Evolutionary conservation across 2,329 filamentous ascomycete genomes (phyloP).

Genomic region (Cladosporium austrohemisphaericum): DNA sequence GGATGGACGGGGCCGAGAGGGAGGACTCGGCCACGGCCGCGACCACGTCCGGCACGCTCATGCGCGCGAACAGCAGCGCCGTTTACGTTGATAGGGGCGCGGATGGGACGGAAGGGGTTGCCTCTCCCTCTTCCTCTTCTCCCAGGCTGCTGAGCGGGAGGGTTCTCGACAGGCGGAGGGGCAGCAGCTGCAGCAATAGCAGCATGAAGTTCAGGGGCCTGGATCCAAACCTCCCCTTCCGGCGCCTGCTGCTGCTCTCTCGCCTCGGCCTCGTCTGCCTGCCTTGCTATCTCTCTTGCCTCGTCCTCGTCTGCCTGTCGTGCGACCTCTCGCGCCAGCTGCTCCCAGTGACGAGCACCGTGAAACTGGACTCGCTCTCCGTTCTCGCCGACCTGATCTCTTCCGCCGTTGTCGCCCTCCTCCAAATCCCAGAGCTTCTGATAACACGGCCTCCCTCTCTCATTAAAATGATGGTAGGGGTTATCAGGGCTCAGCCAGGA

Average conservation of each 20-base stretch:
- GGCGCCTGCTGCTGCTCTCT: too few relatives aligned
- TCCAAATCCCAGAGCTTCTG: constrained; percentile 88
- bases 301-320: constrained; percentile 31
- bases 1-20: background rate
- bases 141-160: background rate
- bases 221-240: too few relatives aligned
- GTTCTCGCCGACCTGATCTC: constrained; percentile 28
- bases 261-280: constrained; percentile 31
- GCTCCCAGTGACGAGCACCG: constrained; percentile 42
- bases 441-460: constrained; percentile 64
- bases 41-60: background rate
- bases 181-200: background rate
- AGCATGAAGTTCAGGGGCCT: background rate
- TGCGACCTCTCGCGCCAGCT: constrained; percentile 36
- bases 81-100: constrained; percentile 18
- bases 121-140: constrained; percentile 18
- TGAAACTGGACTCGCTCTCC: too few relatives aligned
- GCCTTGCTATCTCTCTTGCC: constrained; percentile 23
- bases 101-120: constrained; percentile 24
- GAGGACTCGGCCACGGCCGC: background rate
- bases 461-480: constrained; percentile 87
- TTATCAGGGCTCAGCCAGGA: constrained; percentile 78
- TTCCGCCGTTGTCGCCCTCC: constrained; percentile 61
- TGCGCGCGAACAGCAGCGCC: constrained; percentile 21
- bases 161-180: too few relatives aligned